Evolutionary conservation across 164 flowering plant species (phyloP).

Genomic region (Liquidambar formosana): DNA sequence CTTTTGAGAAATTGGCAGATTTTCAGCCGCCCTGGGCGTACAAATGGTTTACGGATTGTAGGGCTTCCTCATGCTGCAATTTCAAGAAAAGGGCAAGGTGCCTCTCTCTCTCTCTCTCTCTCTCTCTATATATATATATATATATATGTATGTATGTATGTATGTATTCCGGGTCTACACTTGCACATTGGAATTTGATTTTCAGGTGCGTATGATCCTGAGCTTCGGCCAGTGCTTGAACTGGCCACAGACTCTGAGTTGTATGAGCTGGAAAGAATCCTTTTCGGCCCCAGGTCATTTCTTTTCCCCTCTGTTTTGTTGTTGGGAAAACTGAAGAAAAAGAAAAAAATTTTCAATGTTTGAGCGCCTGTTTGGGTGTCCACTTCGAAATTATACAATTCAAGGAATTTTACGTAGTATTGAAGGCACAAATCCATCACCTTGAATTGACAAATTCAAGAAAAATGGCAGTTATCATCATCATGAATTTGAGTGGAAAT

Average conservation of each 20-base stretch:
- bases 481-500: no score
- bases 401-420: no score
- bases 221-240: slow-evolving; percentile 76
- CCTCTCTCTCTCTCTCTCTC: slow-evolving; percentile 9
- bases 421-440: no score
- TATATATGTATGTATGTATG: background rate
- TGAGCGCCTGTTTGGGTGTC: no score
- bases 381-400: no score
- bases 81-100: slow-evolving; percentile 30
- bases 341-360: no score
- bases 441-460: no score
- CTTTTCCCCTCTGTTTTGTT: background rate
- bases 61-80: slow-evolving; percentile 19
- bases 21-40: slow-evolving; percentile 12
- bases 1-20: slow-evolving; percentile 12
- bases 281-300: slow-evolving; percentile 77
- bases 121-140: background rate
- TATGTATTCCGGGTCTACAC: background rate
- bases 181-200: background rate
- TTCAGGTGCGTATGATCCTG: slow-evolving; percentile 66
- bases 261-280: slow-evolving; percentile 71
- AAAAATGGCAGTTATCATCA: no score
- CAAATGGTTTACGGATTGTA: slow-evolving; percentile 9
- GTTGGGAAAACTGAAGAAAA: background rate
- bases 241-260: slow-evolving; percentile 85